A percentile compares a stretch with the other conserved stretches of the same genome.
These are phyloP conservation scores for Chaetomiaceae sp. DNA, from an alignment of 2,329 filamentous ascomycete species.

Conservation along the genomic window DNA sequence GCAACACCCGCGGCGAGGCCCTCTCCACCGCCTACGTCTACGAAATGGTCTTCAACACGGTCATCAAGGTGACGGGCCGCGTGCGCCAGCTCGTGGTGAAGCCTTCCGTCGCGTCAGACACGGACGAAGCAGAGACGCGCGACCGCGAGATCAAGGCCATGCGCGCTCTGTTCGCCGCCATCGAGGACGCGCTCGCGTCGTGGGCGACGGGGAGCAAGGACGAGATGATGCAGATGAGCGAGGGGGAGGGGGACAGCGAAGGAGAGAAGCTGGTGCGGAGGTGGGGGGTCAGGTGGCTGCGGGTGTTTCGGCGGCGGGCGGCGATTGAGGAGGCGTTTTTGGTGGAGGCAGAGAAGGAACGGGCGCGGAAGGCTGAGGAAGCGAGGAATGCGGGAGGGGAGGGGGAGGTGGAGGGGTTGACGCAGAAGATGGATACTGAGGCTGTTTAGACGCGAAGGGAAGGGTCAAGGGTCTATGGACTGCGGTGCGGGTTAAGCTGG, in stretches of 20 bases:
- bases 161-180: slow-evolving; percentile 72
- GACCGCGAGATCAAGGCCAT: slow-evolving; percentile 68
- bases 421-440: not conserved
- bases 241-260: slow-evolving; percentile 51
- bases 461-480: too few species aligned
- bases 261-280: slow-evolving; percentile 63
- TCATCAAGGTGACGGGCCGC: slow-evolving; percentile 83
- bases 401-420: not conserved
- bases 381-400: not conserved
- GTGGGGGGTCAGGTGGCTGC: slow-evolving; percentile 84
- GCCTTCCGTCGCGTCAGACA: slow-evolving; percentile 27
- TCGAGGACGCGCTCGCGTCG: slow-evolving; percentile 70
- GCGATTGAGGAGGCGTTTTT: slow-evolving; percentile 77
- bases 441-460: too few species aligned
- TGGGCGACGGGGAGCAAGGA: slow-evolving; percentile 73
- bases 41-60: slow-evolving; percentile 84
- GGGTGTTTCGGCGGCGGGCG: slow-evolving; percentile 75
- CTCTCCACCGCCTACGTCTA: slow-evolving; percentile 75
- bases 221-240: slow-evolving; percentile 61
- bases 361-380: slow-evolving; percentile 16
- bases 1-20: slow-evolving; percentile 52
- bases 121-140: slow-evolving; percentile 49
- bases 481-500: too few species aligned
- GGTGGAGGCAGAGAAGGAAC: slow-evolving; percentile 35
- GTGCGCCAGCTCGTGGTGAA: slow-evolving; percentile 68